These are phyloP conservation scores for Hansfordia pulvinata DNA, from an alignment of 2,329 filamentous ascomycete species.

Conservation along the genomic window DNA sequence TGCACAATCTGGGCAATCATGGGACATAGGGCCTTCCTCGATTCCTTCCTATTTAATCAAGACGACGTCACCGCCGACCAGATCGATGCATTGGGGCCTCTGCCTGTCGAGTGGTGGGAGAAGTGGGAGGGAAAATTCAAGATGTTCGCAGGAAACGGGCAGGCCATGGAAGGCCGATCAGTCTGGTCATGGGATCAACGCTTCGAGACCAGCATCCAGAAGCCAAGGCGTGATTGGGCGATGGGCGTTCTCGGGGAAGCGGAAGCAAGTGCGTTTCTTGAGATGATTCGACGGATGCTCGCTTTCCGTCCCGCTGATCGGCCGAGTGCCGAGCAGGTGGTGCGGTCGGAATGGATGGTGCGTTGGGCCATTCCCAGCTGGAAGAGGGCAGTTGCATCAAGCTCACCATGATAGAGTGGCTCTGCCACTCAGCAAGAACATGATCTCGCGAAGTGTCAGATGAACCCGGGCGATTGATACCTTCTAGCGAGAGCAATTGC, in stretches of 20 bases:
- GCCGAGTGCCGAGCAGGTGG: conserved; percentile 1
- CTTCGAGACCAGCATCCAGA: conserved; percentile 15
- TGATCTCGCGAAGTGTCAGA: no score
- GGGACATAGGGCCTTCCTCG: conserved; percentile 15
- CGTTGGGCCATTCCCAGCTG: conserved; percentile 1
- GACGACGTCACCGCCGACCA: conserved; percentile 17
- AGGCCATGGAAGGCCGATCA: not conserved
- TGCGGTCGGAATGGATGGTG: conserved; percentile 1
- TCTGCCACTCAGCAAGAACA: no score
- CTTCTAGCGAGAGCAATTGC: no score
- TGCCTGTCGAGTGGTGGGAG: conserved; percentile 3
- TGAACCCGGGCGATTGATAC: no score
- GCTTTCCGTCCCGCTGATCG: conserved; percentile 1
- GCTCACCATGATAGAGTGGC: no score
- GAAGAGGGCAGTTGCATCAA: no score
- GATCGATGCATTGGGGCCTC: conserved; percentile 15
- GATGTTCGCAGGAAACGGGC: conserved; percentile 1
- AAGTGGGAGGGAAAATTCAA: conserved; percentile 1
- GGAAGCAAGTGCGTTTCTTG: conserved; percentile 12
- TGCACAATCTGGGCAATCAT: conserved; percentile 22
- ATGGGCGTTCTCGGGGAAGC: conserved; percentile 7
- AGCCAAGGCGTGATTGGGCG: conserved; percentile 12
- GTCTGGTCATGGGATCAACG: conserved; percentile 14
- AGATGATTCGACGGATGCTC: conserved; percentile 2
- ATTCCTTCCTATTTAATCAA: conserved; percentile 8